These are phyloP conservation scores for Sarocladium oryzae DNA, from an alignment of 2,329 filamentous ascomycete species.

Conservation along the genomic window DNA sequence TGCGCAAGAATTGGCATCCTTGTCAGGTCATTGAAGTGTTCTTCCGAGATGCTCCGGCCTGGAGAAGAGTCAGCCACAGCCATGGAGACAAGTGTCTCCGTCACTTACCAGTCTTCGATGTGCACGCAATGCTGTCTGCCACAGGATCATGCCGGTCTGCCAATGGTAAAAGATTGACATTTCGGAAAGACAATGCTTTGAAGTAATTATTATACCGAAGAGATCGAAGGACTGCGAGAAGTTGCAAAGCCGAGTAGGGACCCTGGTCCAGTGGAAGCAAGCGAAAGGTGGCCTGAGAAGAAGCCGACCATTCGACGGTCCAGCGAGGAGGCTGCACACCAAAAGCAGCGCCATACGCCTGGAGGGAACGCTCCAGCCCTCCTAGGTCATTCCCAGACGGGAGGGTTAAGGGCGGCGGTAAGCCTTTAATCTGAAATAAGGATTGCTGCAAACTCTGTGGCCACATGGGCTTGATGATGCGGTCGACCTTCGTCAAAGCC, in stretches of 20 bases:
- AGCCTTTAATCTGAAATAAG: constrained; percentile 46
- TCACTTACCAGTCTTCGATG: constrained; percentile 43
- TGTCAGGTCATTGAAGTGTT: constrained; percentile 41
- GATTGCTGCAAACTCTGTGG: constrained; percentile 47
- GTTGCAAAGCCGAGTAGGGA: constrained; percentile 42
- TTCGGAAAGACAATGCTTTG: constrained; percentile 48
- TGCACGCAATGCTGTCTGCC: constrained; percentile 41
- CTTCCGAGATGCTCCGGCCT: constrained; percentile 41
- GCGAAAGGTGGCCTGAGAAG: constrained; percentile 44
- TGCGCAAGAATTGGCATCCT: constrained; percentile 47
- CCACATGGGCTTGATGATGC: constrained; percentile 52
- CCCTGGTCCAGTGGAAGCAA: constrained; percentile 36
- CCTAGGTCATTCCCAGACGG: constrained; percentile 50
- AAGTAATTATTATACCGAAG: constrained; percentile 55
- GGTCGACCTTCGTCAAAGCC: constrained; percentile 47
- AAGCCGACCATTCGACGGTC: constrained; percentile 39
- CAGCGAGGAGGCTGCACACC: constrained; percentile 43
- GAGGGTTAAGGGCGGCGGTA: constrained; percentile 45
- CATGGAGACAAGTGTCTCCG: background rate
- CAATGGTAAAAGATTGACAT: constrained; percentile 41
- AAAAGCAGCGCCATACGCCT: constrained; percentile 49
- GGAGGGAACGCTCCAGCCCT: constrained; percentile 46
- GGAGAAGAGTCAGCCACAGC: constrained; percentile 9
- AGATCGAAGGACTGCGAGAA: constrained; percentile 50
- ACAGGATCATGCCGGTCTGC: constrained; percentile 36